phyloP scores from a whole-genome alignment of 345 rosid species.

The Melastoma malabathricum region DNA sequence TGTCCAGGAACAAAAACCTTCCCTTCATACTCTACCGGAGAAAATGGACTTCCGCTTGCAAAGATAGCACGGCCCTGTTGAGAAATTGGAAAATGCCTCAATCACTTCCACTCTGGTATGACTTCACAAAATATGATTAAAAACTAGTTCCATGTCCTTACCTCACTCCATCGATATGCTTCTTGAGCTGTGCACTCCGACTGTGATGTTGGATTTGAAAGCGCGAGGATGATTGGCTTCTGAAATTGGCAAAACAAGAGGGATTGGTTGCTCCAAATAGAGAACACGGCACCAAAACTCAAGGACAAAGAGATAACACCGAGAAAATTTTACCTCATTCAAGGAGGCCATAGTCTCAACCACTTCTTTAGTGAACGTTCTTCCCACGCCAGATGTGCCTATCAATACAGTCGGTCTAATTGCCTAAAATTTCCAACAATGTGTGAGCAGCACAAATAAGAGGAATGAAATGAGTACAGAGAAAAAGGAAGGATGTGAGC shows the following conservation, averaged over 20 bases:
- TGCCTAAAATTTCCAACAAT: conserved; percentile 23
- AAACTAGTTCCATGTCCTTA: conserved; percentile 8
- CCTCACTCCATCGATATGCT: conserved; percentile 86
- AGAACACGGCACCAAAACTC: neutral
- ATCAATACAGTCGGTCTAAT: conserved; percentile 82
- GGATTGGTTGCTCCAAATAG: neutral
- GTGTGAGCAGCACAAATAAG: neutral
- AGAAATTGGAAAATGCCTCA: too few relatives aligned
- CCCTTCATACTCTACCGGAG: conserved; percentile 52
- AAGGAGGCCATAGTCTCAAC: conserved; percentile 69
- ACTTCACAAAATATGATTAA: neutral
- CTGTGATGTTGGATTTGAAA: conserved; percentile 92
- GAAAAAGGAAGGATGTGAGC: conserved; percentile 6
- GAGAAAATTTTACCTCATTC: conserved; percentile 39
- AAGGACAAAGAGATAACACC: too few relatives aligned
- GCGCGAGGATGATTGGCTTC: conserved; percentile 90
- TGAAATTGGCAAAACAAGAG: conserved; percentile 14
- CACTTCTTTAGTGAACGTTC: conserved; percentile 73
- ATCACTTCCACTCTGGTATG: neutral
- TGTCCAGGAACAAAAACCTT: conserved; percentile 69
- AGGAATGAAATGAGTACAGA: neutral
- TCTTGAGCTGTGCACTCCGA: conserved; percentile 97
- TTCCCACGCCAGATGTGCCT: conserved; percentile 85
- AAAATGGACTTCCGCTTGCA: conserved; percentile 96
- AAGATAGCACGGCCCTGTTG: conserved; percentile 79